Evolutionary conservation across 202 grass and related monocot genomes (phyloP), one percentile per base, ranked within the genome.

Genomic region (Tripidium arundinaceum): DNA sequence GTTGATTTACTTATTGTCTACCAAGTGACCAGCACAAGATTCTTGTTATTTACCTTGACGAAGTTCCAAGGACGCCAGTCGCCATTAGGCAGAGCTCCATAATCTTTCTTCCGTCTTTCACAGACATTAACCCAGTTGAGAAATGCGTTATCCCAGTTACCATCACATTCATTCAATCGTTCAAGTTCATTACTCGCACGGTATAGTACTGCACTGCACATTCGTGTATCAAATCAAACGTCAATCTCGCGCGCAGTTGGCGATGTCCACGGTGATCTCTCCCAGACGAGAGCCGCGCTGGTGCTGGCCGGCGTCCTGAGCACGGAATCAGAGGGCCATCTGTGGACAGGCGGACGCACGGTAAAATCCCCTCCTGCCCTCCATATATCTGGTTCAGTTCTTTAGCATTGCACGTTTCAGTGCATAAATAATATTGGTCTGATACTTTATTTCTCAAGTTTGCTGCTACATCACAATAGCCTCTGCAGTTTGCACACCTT

Each of bases 181-280:
- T n/a, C n/a, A n/a, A n/a, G n/a, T n/a, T n/a, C n/a, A n/a, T n/a
- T n/a, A n/a, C n/a, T n/a, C n/a, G n/a, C n/a, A n/a, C n/a, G n/a
- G n/a, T n/a, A n/a, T n/a, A n/a, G n/a, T n/a, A n/a, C n/a, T n/a
- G n/a, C n/a, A n/a, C n/a, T n/a, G n/a, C n/a, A n/a, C n/a, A n/a
- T n/a, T n/a, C n/a, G n/a, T n/a, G n/a, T n/a, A n/a, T n/a, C n/a
- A n/a, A n/a, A n/a, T n/a, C n/a, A n/a, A n/a, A n/a, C n/a, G n/a
- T n/a, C n/a, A n/a, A n/a, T n/a, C n/a, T n/a, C n/a, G n/a, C n/a
- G n/a, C n/a, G n/a, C n/a, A 98, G 94, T 98, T 55, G 94, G 94
- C 5, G 96, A 99, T 74, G 82, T 91, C 74, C 96, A 99, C 34
- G 96, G 96, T 2, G 96, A 99, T 79, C 74, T 99, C n/a, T 74